A percentile compares a stretch with the other conserved stretches of the same genome.
Conservation (phyloP, 2,329 filamentous ascomycete species). For the Claviceps fusiformis region DNA sequence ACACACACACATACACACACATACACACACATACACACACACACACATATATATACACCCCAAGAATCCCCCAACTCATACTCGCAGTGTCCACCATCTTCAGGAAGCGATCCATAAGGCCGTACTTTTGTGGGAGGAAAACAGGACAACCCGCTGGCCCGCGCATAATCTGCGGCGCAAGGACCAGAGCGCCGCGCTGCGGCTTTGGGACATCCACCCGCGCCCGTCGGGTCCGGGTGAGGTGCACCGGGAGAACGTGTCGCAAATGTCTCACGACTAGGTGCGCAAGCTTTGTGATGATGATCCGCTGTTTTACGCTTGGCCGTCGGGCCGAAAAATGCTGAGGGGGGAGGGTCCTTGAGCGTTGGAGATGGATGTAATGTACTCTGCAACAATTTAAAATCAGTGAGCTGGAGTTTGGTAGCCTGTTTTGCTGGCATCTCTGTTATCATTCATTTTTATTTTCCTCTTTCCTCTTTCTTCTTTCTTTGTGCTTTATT, state of each 20-base stretch:
- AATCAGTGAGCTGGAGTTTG: too few species aligned
- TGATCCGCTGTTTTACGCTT: constrained; percentile 2
- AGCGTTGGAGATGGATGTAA: too few species aligned
- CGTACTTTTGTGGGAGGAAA: constrained; percentile 22
- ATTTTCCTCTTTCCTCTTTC: too few species aligned
- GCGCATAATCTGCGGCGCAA: constrained; percentile 13
- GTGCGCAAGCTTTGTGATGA: constrained; percentile 8
- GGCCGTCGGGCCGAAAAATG: not conserved
- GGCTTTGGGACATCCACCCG: constrained; percentile 21
- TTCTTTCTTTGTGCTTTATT: too few species aligned
- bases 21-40: too few species aligned
- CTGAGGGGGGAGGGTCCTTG: not conserved
- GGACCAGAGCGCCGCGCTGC: constrained; percentile 8
- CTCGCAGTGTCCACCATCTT: constrained; percentile 18
- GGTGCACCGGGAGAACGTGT: constrained; percentile 21
- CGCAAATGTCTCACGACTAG: constrained; percentile 27
- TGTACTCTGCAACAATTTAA: too few species aligned
- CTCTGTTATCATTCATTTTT: too few species aligned
- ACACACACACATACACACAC: too few species aligned
- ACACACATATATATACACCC: not conserved
- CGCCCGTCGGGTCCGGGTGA: constrained; percentile 12
- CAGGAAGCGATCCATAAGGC: constrained; percentile 24
- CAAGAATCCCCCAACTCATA: not conserved
- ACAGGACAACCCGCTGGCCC: constrained; percentile 20
- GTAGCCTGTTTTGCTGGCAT: too few species aligned